phyloP scores from a whole-genome alignment of 2,329 filamentous ascomycete species.

The Fusarium tricinctum region DNA sequence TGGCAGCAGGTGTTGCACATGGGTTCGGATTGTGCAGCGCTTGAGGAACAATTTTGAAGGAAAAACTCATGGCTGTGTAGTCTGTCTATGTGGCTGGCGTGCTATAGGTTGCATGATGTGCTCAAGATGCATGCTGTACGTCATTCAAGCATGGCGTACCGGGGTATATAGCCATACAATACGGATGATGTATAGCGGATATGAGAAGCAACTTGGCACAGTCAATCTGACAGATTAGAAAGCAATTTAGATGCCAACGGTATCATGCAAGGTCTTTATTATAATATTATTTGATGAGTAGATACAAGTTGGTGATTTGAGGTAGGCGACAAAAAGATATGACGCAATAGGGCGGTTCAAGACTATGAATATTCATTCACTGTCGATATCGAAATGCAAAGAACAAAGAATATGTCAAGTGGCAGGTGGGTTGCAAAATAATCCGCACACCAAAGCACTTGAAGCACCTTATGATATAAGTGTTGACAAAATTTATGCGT shows the following conservation, averaged over 20 bases:
- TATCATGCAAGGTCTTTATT: background rate
- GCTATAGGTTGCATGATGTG: slow-evolving; percentile 24
- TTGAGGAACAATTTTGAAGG: slow-evolving; percentile 22
- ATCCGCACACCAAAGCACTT: too few species aligned
- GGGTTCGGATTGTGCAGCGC: slow-evolving; percentile 8
- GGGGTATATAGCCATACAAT: background rate
- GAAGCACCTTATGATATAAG: too few species aligned
- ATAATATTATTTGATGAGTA: background rate
- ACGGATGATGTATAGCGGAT: background rate
- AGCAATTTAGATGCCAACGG: background rate
- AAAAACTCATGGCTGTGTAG: slow-evolving; percentile 23
- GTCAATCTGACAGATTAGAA: background rate
- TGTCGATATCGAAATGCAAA: slow-evolving; percentile 4
- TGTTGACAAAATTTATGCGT: too few species aligned
- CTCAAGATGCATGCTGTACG: slow-evolving; percentile 17
- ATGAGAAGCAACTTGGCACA: background rate
- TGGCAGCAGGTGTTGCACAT: slow-evolving; percentile 16
- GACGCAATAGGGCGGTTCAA: slow-evolving; percentile 3
- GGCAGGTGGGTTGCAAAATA: too few species aligned
- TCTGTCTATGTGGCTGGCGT: slow-evolving; percentile 37
- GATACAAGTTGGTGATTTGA: too few species aligned
- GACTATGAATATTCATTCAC: background rate
- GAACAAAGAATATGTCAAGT: background rate
- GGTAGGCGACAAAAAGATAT: background rate
- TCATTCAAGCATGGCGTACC: slow-evolving; percentile 23